phyloP scores from a whole-genome alignment of 768 basidiomycete genomes.

The Tricholoma hemisulphureum region DNA sequence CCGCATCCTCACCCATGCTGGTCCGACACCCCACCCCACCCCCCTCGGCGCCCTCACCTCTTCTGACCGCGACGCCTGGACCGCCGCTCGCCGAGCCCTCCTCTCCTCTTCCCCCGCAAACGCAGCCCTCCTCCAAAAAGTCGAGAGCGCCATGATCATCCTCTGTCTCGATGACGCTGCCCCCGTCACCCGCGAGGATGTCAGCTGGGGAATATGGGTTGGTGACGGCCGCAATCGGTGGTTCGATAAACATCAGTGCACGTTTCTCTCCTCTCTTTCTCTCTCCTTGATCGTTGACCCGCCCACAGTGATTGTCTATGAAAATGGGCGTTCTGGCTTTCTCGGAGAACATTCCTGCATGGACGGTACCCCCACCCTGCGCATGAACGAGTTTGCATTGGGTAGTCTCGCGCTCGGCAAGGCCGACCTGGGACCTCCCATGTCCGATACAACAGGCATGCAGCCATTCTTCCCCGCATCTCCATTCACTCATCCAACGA shows the following conservation, averaged over 20 bases:
- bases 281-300: neutral
- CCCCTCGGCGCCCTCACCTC: constrained; percentile 82
- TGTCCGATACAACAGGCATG: constrained; percentile 25
- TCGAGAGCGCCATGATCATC: constrained; percentile 88
- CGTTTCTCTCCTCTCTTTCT: constrained; percentile 26
- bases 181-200: constrained; percentile 79
- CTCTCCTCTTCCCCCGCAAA: constrained; percentile 55
- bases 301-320: constrained; percentile 84
- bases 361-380: constrained; percentile 94
- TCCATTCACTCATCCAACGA: neutral
- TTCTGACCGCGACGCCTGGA: constrained; percentile 89
- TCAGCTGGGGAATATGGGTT: constrained; percentile 82
- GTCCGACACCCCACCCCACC: constrained; percentile 35
- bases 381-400: constrained; percentile 92
- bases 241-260: constrained; percentile 96
- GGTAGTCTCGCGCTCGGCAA: constrained; percentile 71
- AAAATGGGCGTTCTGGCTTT: constrained; percentile 94
- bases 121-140: constrained; percentile 62
- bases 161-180: constrained; percentile 81
- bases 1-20: constrained; percentile 64
- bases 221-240: constrained; percentile 90
- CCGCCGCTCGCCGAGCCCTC: constrained; percentile 66
- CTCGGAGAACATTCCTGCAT: constrained; percentile 83
- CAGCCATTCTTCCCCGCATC: neutral
- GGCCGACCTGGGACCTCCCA: constrained; percentile 66